Conservation (phyloP, 139 green algal genomes). For the Tetraselmis striata region DNA sequence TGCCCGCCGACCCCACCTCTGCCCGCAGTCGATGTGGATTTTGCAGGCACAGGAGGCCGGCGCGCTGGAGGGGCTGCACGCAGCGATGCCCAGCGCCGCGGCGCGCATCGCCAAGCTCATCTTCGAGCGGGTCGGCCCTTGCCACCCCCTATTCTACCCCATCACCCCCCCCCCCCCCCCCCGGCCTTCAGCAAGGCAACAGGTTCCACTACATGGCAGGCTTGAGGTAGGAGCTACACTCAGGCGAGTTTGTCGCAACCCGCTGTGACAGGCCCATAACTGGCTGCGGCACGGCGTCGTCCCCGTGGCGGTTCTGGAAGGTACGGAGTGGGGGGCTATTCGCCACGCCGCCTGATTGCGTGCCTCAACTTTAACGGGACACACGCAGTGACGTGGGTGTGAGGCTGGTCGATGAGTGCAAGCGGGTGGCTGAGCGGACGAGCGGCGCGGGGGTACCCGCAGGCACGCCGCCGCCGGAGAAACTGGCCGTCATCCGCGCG, state of each 20-base stretch:
- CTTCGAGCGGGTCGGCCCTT: not conserved
- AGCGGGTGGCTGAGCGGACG: too few relatives aligned
- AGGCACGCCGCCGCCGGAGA: not conserved
- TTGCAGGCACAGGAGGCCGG: not conserved
- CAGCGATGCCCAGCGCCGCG: not conserved
- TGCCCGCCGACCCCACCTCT: too few relatives aligned
- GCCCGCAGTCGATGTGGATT: not conserved
- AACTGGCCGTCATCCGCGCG: not conserved
- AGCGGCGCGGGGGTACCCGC: too few relatives aligned
- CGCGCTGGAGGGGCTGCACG: not conserved
- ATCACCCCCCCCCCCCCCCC: not conserved
- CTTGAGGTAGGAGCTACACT: too few relatives aligned
- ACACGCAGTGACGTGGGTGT: too few relatives aligned
- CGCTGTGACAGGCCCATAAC: conserved; percentile 45
- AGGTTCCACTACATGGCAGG: too few relatives aligned
- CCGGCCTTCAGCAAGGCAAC: too few relatives aligned
- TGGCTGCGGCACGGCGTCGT: conserved; percentile 56
- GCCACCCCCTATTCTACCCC: not conserved
- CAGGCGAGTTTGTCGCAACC: not conserved
- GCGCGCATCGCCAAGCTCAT: not conserved
- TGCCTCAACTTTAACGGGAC: too few relatives aligned
- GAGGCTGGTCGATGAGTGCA: not conserved
- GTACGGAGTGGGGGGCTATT: conserved; percentile 4
- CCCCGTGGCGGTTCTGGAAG: conserved; percentile 61
- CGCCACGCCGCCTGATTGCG: too few relatives aligned